Base-by-base conservation (phyloP, 148 eudicot species). In the Rhododendron ferrugineum region DNA sequence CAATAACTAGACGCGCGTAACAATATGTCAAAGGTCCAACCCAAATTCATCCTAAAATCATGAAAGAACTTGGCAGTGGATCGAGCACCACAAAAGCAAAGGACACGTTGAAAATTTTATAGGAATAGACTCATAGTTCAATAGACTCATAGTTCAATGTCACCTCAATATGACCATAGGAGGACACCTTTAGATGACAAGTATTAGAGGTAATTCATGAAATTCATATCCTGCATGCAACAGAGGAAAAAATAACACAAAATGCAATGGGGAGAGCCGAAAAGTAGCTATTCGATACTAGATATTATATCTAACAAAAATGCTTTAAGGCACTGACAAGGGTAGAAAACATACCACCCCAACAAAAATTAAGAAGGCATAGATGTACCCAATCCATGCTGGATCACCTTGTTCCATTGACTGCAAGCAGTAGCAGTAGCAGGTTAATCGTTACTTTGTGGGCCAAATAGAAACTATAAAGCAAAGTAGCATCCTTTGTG, bases 371-470 rank as follows among this genome's bases (percentile, higher is more conserved):
- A 88, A 88, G 90, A 95, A 94, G 52, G 99, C 99, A 83, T 94
- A 94, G 56, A 95, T 87, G 90, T 95, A 95, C 77, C 98, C 99
- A 88, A 93, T 90, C 98, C 97, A 95, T 78, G 98, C 96, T 84
- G 99, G 99, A 85, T 93, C 98, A 23, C 98, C 96, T 83, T 77
- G 91, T 94, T 97, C 98, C 99, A 97, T 95, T 26, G 98, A 95
- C 99, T 97, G 95, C 88, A 92, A 82, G 4, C 77, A 81, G 40
- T 6, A 68, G 16, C 56, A 72, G 28, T 6, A 68, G 16, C 56
- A 72, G 28, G 56, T 72, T 34, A 85, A 74, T 30, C 26, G 49
- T 58, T 72, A n/a, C 32, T 46, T 28, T 26, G 8, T 58, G 3
- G 84, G 80, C 54, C 73, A 81, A 81, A 37, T 60, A 58, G 30